These are phyloP conservation scores for Panellus pusillus DNA, from an alignment of 768 basidiomycete species.

Conservation along the genomic window DNA sequence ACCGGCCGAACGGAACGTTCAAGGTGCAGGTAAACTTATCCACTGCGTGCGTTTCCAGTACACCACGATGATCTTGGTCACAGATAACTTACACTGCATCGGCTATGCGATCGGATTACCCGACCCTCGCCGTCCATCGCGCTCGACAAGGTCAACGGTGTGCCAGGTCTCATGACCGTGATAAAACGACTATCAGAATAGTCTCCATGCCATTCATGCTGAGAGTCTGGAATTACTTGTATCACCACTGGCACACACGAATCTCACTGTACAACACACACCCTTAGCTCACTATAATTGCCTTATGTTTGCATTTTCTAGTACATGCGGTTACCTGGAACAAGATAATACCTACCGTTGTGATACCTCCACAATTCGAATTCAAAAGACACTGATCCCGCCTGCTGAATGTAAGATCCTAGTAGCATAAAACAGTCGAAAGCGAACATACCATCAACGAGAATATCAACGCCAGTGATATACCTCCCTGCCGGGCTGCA, in stretches of 20 bases:
- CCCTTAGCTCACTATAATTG: no score
- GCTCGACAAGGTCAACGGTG: conserved; percentile 55
- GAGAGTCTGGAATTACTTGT: conserved; percentile 9
- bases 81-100: conserved; percentile 66
- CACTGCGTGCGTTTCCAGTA: not conserved
- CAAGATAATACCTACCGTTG: no score
- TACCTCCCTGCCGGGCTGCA: conserved; percentile 43
- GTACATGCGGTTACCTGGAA: no score
- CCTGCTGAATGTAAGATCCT: not conserved
- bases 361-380: no score
- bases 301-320: no score
- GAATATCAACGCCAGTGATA: conserved; percentile 43
- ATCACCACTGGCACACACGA: conserved; percentile 5
- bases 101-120: conserved; percentile 49
- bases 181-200: conserved; percentile 35
- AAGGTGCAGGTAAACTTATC: conserved; percentile 55
- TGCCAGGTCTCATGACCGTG: conserved; percentile 80
- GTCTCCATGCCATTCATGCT: not conserved
- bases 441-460: conserved; percentile 38
- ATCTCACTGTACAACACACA: conserved; percentile 8
- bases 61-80: not conserved
- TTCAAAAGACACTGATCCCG: not conserved
- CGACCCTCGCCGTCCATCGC: conserved; percentile 61
- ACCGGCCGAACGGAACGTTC: conserved; percentile 49
- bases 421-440: not conserved